Conservation (phyloP, 495 filamentous ascomycete genomes). For the Neurospora sp. region DNA sequence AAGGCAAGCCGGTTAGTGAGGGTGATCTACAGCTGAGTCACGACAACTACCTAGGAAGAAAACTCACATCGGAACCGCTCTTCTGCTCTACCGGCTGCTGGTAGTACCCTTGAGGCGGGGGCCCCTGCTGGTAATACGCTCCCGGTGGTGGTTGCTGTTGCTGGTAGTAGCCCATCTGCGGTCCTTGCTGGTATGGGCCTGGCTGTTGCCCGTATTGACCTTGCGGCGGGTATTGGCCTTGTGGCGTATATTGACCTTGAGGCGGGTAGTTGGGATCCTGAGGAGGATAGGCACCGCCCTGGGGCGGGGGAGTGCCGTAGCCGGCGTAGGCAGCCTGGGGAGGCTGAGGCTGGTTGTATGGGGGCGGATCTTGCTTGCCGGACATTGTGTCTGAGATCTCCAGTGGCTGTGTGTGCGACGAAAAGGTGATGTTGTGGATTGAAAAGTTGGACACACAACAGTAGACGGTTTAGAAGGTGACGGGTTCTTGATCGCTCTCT, state of each 20-base stretch:
- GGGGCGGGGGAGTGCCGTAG: constrained; percentile 2
- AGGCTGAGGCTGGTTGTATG: constrained; percentile 1
- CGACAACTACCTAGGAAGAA: not conserved
- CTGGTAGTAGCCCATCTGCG: constrained; percentile 34
- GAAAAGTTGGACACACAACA: not conserved
- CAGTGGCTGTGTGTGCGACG: not conserved
- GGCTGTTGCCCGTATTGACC: constrained; percentile 10
- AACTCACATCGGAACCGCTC: constrained; percentile 13
- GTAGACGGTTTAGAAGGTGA: not conserved
- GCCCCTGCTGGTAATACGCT: constrained; percentile 12
- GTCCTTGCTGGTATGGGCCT: constrained; percentile 25
- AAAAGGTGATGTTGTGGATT: not conserved
- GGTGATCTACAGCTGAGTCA: not conserved
- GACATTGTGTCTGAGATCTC: not conserved
- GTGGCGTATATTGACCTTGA: not conserved
- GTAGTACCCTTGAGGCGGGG: constrained; percentile 12
- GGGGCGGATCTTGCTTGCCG: constrained; percentile 3
- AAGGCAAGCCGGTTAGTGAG: not conserved
- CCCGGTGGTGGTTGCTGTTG: constrained; percentile 12
- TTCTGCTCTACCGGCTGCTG: constrained; percentile 15
- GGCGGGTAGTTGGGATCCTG: not conserved
- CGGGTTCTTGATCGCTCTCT: not conserved
- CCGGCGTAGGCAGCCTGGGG: constrained; percentile 9
- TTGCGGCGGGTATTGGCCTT: not conserved
- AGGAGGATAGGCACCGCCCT: not conserved